A percentile compares a stretch with the other conserved stretches of the same genome.
phyloP scores from a whole-genome alignment of 148 eudicot genomes.

The Camellia japonica region DNA sequence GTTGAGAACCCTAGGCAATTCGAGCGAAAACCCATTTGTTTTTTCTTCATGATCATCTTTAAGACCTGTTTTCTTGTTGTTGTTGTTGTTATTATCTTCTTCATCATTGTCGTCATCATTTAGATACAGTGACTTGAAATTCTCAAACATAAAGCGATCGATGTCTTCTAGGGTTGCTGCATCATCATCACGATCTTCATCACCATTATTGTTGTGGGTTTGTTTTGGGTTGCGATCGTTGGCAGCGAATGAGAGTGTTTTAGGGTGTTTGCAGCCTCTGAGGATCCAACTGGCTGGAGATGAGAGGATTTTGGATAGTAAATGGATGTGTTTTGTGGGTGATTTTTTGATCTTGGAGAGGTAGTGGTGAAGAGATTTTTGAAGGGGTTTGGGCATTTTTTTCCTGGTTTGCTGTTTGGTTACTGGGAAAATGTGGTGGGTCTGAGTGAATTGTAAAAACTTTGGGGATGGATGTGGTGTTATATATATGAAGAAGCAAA shows the following conservation, averaged over 20 bases:
- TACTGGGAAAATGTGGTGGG: neutral
- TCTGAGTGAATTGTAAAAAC: neutral
- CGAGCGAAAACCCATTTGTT: conserved; percentile 9
- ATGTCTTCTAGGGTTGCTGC: conserved; percentile 63
- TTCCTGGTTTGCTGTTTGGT: neutral
- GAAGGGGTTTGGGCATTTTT: conserved; percentile 51
- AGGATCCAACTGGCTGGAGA: conserved; percentile 42
- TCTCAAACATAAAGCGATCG: conserved; percentile 63
- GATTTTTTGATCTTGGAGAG: conserved; percentile 50
- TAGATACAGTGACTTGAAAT: conserved; percentile 54
- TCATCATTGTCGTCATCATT: conserved; percentile 12
- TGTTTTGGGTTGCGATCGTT: neutral
- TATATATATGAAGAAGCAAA: neutral
- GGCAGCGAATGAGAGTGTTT: conserved; percentile 38
- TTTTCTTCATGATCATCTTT: neutral
- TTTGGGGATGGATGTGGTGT: neutral
- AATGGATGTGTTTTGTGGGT: conserved; percentile 25
- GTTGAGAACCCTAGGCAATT: conserved; percentile 17
- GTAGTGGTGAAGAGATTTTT: conserved; percentile 49
- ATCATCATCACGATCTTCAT: neutral
- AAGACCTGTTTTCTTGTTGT: neutral
- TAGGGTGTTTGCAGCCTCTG: conserved; percentile 53
- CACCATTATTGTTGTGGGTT: neutral
- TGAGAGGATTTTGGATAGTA: conserved; percentile 40
- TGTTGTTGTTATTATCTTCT: neutral